Evolutionary conservation across 192 early-diverging fungal species (phyloP).

Genomic region (Rhizophagus clarus): DNA sequence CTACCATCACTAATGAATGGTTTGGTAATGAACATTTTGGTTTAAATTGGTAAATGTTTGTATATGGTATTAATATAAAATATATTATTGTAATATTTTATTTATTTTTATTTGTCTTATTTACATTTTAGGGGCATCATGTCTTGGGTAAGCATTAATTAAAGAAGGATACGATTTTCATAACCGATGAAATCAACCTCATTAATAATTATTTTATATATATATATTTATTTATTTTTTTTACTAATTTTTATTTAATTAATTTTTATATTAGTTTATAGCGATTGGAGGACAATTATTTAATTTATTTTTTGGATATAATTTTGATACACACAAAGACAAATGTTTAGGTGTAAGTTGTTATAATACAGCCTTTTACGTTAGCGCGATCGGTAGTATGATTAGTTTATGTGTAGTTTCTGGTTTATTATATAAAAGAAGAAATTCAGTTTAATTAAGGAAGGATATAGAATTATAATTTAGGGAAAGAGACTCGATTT

Average conservation of each 20-base stretch:
- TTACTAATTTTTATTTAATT: conserved; percentile 1
- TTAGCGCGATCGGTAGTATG: not conserved
- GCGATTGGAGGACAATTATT: conserved; percentile 67
- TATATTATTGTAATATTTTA: not conserved
- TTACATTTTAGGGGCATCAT: conserved; percentile 2
- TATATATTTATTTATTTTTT: not conserved
- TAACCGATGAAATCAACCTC: too few species aligned
- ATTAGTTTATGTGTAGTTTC: not conserved
- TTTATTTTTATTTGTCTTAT: not conserved
- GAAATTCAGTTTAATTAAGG: not conserved
- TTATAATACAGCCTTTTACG: not conserved
- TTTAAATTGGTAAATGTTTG: conserved; percentile 38
- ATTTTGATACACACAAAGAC: conserved; percentile 49
- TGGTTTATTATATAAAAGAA: not conserved
- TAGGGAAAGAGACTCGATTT: too few species aligned
- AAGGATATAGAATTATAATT: not conserved
- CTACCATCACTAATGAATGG: conserved; percentile 47
- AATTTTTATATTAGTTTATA: conserved; percentile 37
- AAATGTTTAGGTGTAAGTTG: not conserved
- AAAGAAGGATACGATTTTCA: not conserved
- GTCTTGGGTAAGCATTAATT: conserved; percentile 5
- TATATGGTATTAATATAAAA: not conserved
- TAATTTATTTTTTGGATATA: conserved; percentile 62
- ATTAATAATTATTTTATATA: too few species aligned
- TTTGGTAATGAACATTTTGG: conserved; percentile 41